Percentiles rank a stretch among this genome's conserved stretches.
These are phyloP conservation scores for Candida andamanensis DNA, from an alignment of 805 yeast species.

Conservation along the genomic window DNA sequence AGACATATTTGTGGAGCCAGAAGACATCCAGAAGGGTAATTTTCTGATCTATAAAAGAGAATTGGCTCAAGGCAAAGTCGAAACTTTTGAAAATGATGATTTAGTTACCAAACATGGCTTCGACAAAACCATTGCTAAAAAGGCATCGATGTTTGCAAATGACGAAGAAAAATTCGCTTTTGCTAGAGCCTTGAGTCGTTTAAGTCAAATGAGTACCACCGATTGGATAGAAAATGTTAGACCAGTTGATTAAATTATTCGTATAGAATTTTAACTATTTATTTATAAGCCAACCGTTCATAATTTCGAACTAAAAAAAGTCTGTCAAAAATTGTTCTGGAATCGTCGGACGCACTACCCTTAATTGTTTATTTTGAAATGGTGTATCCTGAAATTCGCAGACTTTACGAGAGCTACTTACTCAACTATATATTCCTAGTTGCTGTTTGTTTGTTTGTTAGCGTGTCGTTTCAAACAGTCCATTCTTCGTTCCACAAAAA, in stretches of 20 bases:
- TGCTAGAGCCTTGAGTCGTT: constrained; percentile 87
- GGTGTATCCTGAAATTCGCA: no score
- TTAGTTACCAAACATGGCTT: constrained; percentile 74
- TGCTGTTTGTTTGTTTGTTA: no score
- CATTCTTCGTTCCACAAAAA: no score
- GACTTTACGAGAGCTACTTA: no score
- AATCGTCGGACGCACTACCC: no score
- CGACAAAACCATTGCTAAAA: constrained; percentile 63
- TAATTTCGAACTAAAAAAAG: no score
- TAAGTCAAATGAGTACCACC: constrained; percentile 88
- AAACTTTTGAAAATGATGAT: constrained; percentile 48
- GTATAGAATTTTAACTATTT: no score
- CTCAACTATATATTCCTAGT: no score
- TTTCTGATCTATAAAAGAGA: constrained; percentile 38
- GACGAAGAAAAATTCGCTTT: constrained; percentile 97
- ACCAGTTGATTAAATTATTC: constrained; percentile 5
- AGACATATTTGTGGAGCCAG: constrained; percentile 82
- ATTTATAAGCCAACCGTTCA: no score
- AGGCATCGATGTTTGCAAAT: constrained; percentile 73
- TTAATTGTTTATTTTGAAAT: no score
- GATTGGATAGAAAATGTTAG: constrained; percentile 72
- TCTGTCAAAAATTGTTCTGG: no score
- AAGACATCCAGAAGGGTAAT: constrained; percentile 47
- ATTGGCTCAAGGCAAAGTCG: constrained; percentile 30
- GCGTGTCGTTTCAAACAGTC: no score